phyloP scores from a whole-genome alignment of 768 basidiomycete genomes.

The Pseudohyphozyma bogoriensis region DNA sequence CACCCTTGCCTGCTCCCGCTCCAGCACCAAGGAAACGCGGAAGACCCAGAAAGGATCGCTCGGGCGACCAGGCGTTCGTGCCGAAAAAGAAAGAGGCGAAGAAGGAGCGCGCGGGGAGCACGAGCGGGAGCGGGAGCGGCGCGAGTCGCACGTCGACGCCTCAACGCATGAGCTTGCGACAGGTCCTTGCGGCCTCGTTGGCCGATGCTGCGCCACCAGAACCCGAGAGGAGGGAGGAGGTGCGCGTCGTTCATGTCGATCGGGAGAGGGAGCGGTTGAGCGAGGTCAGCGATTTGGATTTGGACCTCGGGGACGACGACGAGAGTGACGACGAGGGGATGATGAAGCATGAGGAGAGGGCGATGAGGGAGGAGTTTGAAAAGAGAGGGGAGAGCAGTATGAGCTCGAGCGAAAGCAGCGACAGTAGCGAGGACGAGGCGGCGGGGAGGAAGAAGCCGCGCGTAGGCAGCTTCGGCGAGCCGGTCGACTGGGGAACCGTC shows the following conservation, averaged over 20 bases:
- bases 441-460: background rate
- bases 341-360: conserved; percentile 17
- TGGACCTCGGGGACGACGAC: background rate
- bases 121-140: background rate
- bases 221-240: background rate
- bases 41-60: background rate
- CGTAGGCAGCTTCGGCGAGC: conserved; percentile 20
- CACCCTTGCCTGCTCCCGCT: background rate
- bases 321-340: background rate
- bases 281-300: conserved; percentile 12
- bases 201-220: conserved; percentile 10
- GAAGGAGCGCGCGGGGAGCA: background rate
- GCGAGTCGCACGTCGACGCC: background rate
- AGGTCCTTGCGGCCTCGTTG: conserved; percentile 22
- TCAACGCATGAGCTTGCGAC: conserved; percentile 12
- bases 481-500: too few relatives aligned
- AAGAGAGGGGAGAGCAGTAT: background rate
- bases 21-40: background rate
- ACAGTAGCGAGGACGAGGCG: background rate
- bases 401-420: background rate
- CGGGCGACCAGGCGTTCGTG: background rate
- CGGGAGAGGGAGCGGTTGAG: background rate
- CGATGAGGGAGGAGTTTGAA: conserved; percentile 16
- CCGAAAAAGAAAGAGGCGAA: background rate
- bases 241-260: background rate